Evolutionary conservation across 1,284 basidiomycete genomes (phyloP).

Genomic region (Hypsizygus ulmarius): DNA sequence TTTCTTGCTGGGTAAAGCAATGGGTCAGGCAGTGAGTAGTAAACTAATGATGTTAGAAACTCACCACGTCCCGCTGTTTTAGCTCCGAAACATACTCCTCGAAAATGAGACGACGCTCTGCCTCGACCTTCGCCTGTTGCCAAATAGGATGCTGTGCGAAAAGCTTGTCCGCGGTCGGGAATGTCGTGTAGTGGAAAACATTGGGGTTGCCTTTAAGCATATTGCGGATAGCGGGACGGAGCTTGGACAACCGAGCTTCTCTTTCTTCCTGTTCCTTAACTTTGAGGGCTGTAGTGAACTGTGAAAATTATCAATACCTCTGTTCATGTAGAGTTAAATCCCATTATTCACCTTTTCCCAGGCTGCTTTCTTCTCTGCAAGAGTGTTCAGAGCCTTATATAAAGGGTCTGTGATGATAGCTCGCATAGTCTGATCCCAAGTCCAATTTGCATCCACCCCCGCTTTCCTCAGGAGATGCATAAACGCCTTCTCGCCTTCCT

Average conservation of each 20-base stretch:
- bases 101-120: constrained; percentile 82
- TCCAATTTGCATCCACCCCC: constrained; percentile 89
- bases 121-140: constrained; percentile 80
- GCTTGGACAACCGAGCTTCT: constrained; percentile 75
- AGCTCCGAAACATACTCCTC: constrained; percentile 87
- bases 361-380: constrained; percentile 91
- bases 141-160: constrained; percentile 85
- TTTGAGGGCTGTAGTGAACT: constrained; percentile 78
- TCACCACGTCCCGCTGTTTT: constrained; percentile 80
- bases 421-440: constrained; percentile 98
- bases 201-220: constrained; percentile 82
- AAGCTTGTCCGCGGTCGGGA: constrained; percentile 79
- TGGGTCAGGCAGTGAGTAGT: constrained; percentile 4
- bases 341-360: constrained; percentile 77
- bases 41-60: constrained; percentile 25
- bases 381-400: constrained; percentile 91
- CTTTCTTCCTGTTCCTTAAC: constrained; percentile 76
- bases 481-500: constrained; percentile 94
- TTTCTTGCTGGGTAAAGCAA: constrained; percentile 58
- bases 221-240: constrained; percentile 80
- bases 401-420: constrained; percentile 97
- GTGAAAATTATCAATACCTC: constrained; percentile 15
- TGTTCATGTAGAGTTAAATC: neutral
- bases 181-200: constrained; percentile 88
- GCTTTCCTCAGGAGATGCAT: constrained; percentile 84